These are phyloP conservation scores for Hemileccinum rubropunctum DNA, from an alignment of 768 basidiomycete genomes.

Conservation along the genomic window DNA sequence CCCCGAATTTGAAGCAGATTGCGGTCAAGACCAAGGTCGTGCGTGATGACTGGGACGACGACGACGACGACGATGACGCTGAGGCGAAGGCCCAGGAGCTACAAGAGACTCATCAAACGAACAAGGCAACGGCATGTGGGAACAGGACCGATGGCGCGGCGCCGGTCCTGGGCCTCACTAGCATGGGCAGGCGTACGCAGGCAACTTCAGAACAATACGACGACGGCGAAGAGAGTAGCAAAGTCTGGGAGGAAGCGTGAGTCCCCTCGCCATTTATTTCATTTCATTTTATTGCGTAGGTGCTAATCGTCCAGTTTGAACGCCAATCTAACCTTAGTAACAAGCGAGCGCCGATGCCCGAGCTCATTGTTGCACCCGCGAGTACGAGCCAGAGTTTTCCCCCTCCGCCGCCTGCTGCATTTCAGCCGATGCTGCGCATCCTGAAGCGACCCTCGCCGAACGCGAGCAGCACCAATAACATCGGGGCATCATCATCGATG, in stretches of 20 bases:
- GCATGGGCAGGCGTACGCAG: too few relatives aligned
- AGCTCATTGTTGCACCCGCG: slow-evolving; percentile 46
- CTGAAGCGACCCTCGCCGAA: slow-evolving; percentile 60
- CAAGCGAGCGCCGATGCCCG: slow-evolving; percentile 63
- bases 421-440: slow-evolving; percentile 66
- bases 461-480: neutral
- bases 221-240: slow-evolving; percentile 37
- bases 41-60: slow-evolving; percentile 60
- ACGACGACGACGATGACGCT: slow-evolving; percentile 38
- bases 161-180: neutral
- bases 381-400: slow-evolving; percentile 37
- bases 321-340: slow-evolving; percentile 42
- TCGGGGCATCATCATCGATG: neutral
- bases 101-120: neutral
- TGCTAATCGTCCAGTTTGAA: slow-evolving; percentile 14
- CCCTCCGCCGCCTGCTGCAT: slow-evolving; percentile 52
- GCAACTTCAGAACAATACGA: too few relatives aligned
- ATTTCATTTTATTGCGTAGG: neutral
- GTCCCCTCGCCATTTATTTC: slow-evolving; percentile 24
- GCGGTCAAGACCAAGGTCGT: slow-evolving; percentile 22
- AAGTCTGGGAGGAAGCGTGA: slow-evolving; percentile 72
- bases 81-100: neutral
- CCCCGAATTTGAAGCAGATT: slow-evolving; percentile 1
- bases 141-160: neutral
- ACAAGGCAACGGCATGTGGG: neutral